Percentiles rank a stretch among this genome's conserved stretches.
phyloP scores from a whole-genome alignment of 129 eudicot species.

The Artemisia annua region DNA sequence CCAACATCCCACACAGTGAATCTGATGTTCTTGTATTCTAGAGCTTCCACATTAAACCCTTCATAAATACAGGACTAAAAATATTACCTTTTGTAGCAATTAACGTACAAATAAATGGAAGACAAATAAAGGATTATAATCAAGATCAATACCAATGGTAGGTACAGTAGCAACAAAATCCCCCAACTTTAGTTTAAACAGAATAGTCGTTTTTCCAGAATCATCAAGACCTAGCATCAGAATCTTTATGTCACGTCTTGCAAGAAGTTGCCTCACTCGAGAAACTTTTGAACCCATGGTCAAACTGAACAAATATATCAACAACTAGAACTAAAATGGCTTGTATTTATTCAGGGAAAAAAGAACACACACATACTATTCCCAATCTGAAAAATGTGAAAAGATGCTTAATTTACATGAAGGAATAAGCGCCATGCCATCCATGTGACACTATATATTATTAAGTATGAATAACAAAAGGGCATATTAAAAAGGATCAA shows the following conservation, averaged over 20 bases:
- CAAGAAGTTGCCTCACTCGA: conserved; percentile 40
- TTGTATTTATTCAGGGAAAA: neutral
- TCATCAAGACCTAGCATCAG: conserved; percentile 58
- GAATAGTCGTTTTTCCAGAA: conserved; percentile 51
- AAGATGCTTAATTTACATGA: conserved; percentile 10
- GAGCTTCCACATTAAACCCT: conserved; percentile 52
- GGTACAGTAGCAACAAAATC: conserved; percentile 45
- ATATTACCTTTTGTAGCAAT: neutral
- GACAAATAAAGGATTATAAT: neutral
- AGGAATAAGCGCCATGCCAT: neutral
- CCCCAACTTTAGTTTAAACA: conserved; percentile 52
- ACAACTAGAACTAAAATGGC: neutral
- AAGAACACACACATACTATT: neutral
- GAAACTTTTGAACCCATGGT: conserved; percentile 44
- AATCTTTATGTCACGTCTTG: conserved; percentile 37
- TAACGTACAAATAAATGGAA: neutral
- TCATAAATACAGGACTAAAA: conserved; percentile 3
- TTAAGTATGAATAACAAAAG: conserved; percentile 11
- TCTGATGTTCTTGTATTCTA: conserved; percentile 43
- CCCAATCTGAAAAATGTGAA: neutral
- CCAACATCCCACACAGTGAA: conserved; percentile 55
- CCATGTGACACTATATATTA: conserved; percentile 22
- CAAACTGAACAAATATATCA: neutral
- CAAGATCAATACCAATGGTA: conserved; percentile 41
- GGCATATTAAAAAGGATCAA: conserved; percentile 4